A percentile compares a stretch with the other conserved stretches of the same genome.
Conservation (phyloP, 2,329 filamentous ascomycete species). For the Sclerotinia sclerotiorum region DNA sequence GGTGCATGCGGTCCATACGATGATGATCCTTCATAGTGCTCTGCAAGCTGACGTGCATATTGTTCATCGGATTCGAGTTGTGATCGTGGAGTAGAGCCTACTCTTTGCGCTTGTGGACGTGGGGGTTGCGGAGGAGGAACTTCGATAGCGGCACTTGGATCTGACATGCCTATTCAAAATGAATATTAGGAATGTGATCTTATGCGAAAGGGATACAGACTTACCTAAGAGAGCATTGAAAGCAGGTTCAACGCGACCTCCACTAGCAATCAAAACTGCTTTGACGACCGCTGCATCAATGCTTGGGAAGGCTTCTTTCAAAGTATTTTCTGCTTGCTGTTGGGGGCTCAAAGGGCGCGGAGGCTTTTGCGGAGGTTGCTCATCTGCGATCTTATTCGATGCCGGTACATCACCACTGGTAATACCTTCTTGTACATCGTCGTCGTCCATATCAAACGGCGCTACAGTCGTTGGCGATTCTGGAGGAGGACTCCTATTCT, state of each 20-base stretch:
- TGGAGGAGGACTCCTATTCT: slow-evolving; percentile 35
- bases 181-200: slow-evolving; percentile 18
- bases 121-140: slow-evolving; percentile 70
- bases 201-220: slow-evolving; percentile 30
- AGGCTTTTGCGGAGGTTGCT: slow-evolving; percentile 68
- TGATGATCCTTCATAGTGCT: slow-evolving; percentile 70
- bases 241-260: slow-evolving; percentile 84
- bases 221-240: slow-evolving; percentile 90
- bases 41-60: slow-evolving; percentile 88
- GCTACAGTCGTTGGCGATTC: slow-evolving; percentile 66
- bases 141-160: slow-evolving; percentile 67
- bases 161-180: slow-evolving; percentile 66
- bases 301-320: slow-evolving; percentile 89
- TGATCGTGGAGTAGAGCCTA: slow-evolving; percentile 59
- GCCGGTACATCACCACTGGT: slow-evolving; percentile 48
- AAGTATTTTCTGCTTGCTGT: slow-evolving; percentile 81
- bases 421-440: slow-evolving; percentile 63
- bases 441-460: slow-evolving; percentile 68
- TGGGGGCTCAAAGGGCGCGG: slow-evolving; percentile 78
- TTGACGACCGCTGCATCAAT: slow-evolving; percentile 81
- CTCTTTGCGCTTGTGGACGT: slow-evolving; percentile 64
- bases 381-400: slow-evolving; percentile 46
- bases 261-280: slow-evolving; percentile 82
- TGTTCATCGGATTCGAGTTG: slow-evolving; percentile 89
- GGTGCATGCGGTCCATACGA: slow-evolving; percentile 52